phyloP scores from a whole-genome alignment of 805 yeast genomes.

The Lachancea waltii region DNA sequence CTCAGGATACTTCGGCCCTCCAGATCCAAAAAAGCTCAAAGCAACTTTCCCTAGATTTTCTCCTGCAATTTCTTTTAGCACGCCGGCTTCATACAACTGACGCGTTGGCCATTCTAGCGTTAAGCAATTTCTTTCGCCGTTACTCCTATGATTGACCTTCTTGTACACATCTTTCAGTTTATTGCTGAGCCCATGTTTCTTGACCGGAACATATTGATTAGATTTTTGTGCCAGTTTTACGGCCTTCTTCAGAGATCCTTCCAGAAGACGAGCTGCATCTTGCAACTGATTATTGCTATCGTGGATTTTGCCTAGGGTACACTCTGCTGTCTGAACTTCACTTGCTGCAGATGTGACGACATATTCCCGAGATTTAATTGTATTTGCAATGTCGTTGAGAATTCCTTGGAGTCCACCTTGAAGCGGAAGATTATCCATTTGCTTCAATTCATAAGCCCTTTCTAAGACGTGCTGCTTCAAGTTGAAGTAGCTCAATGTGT shows the following conservation, averaged over 20 bases:
- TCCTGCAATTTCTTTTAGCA: slow-evolving; percentile 56
- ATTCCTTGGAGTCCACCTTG: slow-evolving; percentile 69
- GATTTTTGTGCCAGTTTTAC: slow-evolving; percentile 43
- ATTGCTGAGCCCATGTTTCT: slow-evolving; percentile 30
- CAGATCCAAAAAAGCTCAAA: slow-evolving; percentile 35
- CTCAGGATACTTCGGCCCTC: slow-evolving; percentile 52
- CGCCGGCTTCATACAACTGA: slow-evolving; percentile 65
- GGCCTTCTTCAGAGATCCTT: slow-evolving; percentile 44
- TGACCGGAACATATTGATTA: slow-evolving; percentile 25
- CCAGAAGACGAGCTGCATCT: slow-evolving; percentile 37
- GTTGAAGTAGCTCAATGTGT: slow-evolving; percentile 54
- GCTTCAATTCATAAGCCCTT: slow-evolving; percentile 68
- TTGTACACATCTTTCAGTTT: slow-evolving; percentile 38
- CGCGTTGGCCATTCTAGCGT: slow-evolving; percentile 72
- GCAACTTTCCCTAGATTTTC: slow-evolving; percentile 36
- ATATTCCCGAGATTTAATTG: slow-evolving; percentile 55
- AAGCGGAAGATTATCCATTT: slow-evolving; percentile 56
- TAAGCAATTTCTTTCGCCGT: slow-evolving; percentile 35
- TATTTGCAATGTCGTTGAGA: slow-evolving; percentile 76
- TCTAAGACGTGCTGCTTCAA: slow-evolving; percentile 72
- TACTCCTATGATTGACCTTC: slow-evolving; percentile 31
- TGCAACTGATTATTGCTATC: slow-evolving; percentile 41
- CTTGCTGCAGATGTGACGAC: slow-evolving; percentile 41
- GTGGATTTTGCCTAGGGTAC: slow-evolving; percentile 39
- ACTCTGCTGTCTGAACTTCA: slow-evolving; percentile 40